These are phyloP conservation scores for Blakeslea trispora DNA, from an alignment of 371 early-diverging fungal genomes.

Conservation along the genomic window DNA sequence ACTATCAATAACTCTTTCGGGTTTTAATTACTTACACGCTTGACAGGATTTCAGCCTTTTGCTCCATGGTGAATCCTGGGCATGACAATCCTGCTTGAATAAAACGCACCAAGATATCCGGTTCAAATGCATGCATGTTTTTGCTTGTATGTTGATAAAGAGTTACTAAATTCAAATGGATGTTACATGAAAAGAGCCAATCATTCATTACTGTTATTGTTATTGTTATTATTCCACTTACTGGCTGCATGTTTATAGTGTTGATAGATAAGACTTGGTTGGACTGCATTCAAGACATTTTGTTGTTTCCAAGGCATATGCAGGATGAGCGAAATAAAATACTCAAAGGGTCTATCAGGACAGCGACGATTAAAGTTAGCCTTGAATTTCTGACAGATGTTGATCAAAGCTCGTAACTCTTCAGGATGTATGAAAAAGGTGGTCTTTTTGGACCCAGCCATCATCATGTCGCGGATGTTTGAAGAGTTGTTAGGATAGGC, in stretches of 20 bases:
- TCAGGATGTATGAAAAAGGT: constrained; percentile 2
- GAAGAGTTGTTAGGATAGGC: background rate
- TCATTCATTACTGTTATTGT: no score
- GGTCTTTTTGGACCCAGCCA: no score
- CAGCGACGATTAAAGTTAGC: constrained; percentile 14
- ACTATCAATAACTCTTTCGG: no score
- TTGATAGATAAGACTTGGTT: constrained; percentile 11
- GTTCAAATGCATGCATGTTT: background rate
- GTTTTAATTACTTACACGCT: no score
- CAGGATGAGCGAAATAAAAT: constrained; percentile 5
- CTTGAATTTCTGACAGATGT: constrained; percentile 13
- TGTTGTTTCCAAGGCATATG: constrained; percentile 14
- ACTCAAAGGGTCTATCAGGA: constrained; percentile 13
- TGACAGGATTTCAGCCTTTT: background rate
- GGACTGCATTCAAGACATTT: background rate
- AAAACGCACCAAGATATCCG: background rate
- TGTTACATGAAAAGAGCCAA: no score
- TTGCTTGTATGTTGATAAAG: no score
- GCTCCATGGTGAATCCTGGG: background rate
- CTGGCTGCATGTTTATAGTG: constrained; percentile 10
- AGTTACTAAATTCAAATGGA: no score
- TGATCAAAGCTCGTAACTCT: constrained; percentile 3
- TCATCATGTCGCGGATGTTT: no score
- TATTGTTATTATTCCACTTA: constrained; percentile 1
- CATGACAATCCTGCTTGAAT: constrained; percentile 2